Evolutionary conservation across 345 rosid species (phyloP), one percentile per base, ranked within the genome.

Genomic region (Dovyalis caffra): DNA sequence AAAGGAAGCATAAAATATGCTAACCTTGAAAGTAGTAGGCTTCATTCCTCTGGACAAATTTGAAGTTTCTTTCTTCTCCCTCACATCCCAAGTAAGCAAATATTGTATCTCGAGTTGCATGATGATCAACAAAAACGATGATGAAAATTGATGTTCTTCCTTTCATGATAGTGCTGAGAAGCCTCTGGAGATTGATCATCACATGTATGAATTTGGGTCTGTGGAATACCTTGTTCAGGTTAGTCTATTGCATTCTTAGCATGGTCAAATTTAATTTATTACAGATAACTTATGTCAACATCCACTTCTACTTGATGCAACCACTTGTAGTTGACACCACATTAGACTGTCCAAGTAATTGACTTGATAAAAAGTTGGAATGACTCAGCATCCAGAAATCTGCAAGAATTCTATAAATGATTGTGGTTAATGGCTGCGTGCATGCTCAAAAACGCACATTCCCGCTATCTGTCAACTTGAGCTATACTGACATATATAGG

Each of bases 141-240:
- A 25, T 72, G 51, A 43, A 64, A 38, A 34, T 47, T n/a, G 11
- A 35, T 63, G 21, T 47, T 37, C 28, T 57, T 82, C 64, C 72
- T 76, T 67, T 53, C 70, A 73, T 83, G 84, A 61, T 80, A 94
- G 98, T 45, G 90, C 86, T 75, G 81, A 77, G 72, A 90, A 88
- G 70, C 90, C 90, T 14, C 35, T 75, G 35, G 94, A 88, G 84
- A 80, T 87, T 47, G 98, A 94, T 83, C 92, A 88, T 81, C 95
- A 76, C 83, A 73, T 90, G 80, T 84, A 83, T 33, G 94, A 90
- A 76, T 89, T 94, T 67, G 97, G 96, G 64, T 90, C 91, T 14
- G 90, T 90, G 47, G 91, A 87, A 76, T 94, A 94, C 86, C 92
- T 90, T 70, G 64, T 94, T 75, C 85, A 84, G 95, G 98, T 91